phyloP scores from a whole-genome alignment of 2,329 filamentous ascomycete species.

The Immersiporthe knoxdaviesiana region DNA sequence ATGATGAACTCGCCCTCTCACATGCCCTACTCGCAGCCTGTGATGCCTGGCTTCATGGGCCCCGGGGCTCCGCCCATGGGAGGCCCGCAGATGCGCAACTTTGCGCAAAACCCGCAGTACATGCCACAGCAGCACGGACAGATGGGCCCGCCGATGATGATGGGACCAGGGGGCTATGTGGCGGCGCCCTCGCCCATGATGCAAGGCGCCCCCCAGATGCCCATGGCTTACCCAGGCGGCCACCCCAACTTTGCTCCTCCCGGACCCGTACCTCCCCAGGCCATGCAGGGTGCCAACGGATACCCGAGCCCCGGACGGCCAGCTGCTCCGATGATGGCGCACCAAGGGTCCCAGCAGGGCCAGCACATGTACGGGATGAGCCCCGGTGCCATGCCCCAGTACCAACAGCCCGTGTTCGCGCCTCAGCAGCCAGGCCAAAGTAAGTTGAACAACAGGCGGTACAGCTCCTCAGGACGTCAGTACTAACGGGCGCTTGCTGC shows the following conservation, averaged over 20 bases:
- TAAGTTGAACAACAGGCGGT: conserved; percentile 54
- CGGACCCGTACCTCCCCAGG: conserved; percentile 56
- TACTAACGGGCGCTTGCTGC: conserved; percentile 44
- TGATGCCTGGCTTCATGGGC: conserved; percentile 72
- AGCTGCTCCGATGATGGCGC: conserved; percentile 86
- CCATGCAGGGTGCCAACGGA: conserved; percentile 69
- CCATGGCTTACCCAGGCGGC: conserved; percentile 71
- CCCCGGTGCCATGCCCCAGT: conserved; percentile 64
- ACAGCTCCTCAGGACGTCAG: conserved; percentile 31
- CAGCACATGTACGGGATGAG: conserved; percentile 79
- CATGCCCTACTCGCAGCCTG: conserved; percentile 71
- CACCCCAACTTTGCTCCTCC: conserved; percentile 68
- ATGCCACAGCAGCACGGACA: conserved; percentile 69
- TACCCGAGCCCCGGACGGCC: conserved; percentile 88
- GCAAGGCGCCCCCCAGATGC: conserved; percentile 71
- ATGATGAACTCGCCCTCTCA: conserved; percentile 71
- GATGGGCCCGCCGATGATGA: conserved; percentile 84
- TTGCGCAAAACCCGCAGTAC: conserved; percentile 73
- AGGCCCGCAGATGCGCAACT: conserved; percentile 64
- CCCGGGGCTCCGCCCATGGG: conserved; percentile 70
- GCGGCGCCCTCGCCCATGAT: conserved; percentile 71
- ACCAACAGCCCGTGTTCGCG: conserved; percentile 73
- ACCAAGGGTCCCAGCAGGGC: conserved; percentile 91
- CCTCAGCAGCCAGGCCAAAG: conserved; percentile 73
- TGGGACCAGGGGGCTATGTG: conserved; percentile 85